Evolutionary conservation across 2,329 filamentous ascomycete species (phyloP), one percentile per base, ranked within the genome.

Genomic region (Penicillium vulpinum): DNA sequence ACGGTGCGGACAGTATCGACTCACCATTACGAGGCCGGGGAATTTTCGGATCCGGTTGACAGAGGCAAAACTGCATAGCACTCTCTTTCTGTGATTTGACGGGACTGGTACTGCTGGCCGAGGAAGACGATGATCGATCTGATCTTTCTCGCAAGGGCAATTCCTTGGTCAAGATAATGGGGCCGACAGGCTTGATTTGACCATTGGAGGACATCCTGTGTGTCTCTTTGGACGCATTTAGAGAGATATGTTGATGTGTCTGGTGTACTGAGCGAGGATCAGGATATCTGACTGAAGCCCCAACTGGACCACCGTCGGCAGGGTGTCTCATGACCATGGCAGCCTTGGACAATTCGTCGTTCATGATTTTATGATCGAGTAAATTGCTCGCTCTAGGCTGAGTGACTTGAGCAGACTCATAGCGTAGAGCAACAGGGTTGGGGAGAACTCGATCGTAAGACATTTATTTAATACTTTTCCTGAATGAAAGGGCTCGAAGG

Each of bases 11-110:
- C 48, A 60, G 15, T 11, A 63, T 52, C 39, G 45, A 80, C 85
- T 75, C 75, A 88, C 87, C 85, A 79, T 90, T 90, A 74, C 87
- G 82, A 64, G 87, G 87, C 66, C 87, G 79, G 57, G 87, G 87
- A 59, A 89, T 88, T 73, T 89, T 89, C 24, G 86, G 86, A 67
- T 88, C 86, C 38, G 86, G 85, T 66, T 87, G 86, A 73, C 87
- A 89, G 65, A 89, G 81, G 74, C 87, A 89, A 61, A 88, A 83
- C 62, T 85, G 80, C 28, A 75, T 71, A 47, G 71, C 72, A 26
- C 75, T 75, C 33, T 81, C 78, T 56, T 70, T 75, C 16, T 46
- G 44, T 35, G 70, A 66, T 40, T 74, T 75, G 33, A 68, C 59
- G 1, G 74, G 73, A 52, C 72, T 74, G 13, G 69, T 52, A 29